These are phyloP conservation scores for Mycosphaerella arachidis DNA, from an alignment of 2,329 filamentous ascomycete species.

Conservation along the genomic window DNA sequence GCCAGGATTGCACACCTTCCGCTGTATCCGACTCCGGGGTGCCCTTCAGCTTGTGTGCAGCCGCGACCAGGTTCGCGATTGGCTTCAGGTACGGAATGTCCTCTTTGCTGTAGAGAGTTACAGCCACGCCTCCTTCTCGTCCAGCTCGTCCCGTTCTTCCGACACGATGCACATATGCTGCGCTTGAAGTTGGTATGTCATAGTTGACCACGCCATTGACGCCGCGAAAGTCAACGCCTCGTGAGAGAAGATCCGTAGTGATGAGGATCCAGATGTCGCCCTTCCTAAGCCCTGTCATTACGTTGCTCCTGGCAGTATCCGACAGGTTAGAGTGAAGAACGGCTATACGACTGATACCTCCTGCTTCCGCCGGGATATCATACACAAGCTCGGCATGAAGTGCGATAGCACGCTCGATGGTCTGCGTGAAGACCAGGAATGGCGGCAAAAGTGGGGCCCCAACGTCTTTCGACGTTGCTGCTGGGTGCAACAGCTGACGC, in stretches of 20 bases:
- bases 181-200: conserved; percentile 87
- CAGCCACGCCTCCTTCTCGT: conserved; percentile 77
- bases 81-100: conserved; percentile 86
- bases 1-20: conserved; percentile 70
- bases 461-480: conserved; percentile 54
- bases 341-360: conserved; percentile 77
- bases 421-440: conserved; percentile 94
- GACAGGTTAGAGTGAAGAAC: conserved; percentile 85
- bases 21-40: conserved; percentile 32
- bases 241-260: conserved; percentile 87
- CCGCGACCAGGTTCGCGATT: conserved; percentile 86
- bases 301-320: conserved; percentile 66
- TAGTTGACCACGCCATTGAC: conserved; percentile 97
- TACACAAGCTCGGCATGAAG: conserved; percentile 87
- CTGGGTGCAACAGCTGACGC: conserved; percentile 80
- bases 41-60: conserved; percentile 65
- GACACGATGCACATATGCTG: conserved; percentile 87
- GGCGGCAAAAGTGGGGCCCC: conserved; percentile 65
- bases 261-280: conserved; percentile 96
- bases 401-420: conserved; percentile 82
- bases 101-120: conserved; percentile 94
- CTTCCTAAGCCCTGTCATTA: conserved; percentile 85
- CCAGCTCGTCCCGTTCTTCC: conserved; percentile 88
- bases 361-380: conserved; percentile 85
- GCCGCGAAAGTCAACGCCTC: conserved; percentile 90